Evolutionary conservation across 139 green algal species (phyloP).

Genomic region (Yamagishiella unicocca): DNA sequence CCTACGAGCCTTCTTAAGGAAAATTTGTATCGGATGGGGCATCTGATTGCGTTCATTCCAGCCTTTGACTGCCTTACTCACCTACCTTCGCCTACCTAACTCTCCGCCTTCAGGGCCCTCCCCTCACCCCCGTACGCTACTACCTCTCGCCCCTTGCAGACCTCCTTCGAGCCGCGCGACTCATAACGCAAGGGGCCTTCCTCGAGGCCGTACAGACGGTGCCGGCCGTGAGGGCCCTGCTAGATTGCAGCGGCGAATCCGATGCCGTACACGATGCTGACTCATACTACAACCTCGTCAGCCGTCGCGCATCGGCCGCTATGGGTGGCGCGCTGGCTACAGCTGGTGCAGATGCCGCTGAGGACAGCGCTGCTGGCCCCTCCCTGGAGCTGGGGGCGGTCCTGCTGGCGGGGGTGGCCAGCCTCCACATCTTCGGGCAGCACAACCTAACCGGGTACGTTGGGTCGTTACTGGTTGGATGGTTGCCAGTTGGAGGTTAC

Average conservation of each 20-base stretch:
- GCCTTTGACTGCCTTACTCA: too few species aligned
- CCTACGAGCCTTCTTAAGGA: too few species aligned
- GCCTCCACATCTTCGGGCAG: slow-evolving; percentile 75
- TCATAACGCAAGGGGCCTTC: not conserved
- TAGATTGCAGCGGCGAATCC: not conserved
- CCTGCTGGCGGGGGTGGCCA: slow-evolving; percentile 55
- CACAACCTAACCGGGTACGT: slow-evolving; percentile 80
- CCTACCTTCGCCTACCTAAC: too few species aligned
- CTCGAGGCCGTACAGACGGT: not conserved
- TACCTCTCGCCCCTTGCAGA: not conserved
- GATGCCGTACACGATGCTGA: slow-evolving; percentile 18
- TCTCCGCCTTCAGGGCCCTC: too few species aligned
- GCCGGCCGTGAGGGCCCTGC: not conserved
- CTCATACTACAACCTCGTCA: not conserved
- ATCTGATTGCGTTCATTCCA: too few species aligned
- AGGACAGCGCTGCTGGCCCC: not conserved
- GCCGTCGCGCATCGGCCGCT: not conserved
- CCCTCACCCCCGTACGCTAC: too few species aligned
- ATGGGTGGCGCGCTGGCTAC: not conserved
- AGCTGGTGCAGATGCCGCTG: not conserved
- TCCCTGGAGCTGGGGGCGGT: not conserved
- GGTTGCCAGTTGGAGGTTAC: too few species aligned
- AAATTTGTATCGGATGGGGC: too few species aligned
- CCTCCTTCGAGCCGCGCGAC: not conserved
- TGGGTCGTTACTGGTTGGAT: not conserved